A percentile compares a stretch with the other conserved stretches of the same genome.
Conservation (phyloP, 139 green algal genomes). For the Coccomyxa sp. region DNA sequence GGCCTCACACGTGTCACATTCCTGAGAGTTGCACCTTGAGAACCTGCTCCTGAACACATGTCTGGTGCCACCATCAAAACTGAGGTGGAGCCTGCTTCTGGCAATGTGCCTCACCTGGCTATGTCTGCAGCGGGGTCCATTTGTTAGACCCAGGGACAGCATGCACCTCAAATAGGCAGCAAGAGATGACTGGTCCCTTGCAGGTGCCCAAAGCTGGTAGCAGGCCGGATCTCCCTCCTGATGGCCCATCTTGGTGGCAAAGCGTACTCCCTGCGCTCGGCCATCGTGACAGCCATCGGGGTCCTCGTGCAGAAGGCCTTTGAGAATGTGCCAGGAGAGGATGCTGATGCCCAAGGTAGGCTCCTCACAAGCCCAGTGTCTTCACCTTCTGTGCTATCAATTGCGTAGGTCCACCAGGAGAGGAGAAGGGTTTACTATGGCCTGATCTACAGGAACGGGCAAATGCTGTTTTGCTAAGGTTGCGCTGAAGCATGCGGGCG, state of each 20-base stretch:
- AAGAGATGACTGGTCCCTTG: neutral
- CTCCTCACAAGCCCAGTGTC: neutral
- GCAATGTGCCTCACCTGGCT: neutral
- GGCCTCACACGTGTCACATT: neutral
- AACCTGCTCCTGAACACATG: no score
- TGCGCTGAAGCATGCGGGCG: no score
- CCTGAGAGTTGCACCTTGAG: no score
- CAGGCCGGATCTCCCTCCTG: conserved; percentile 45
- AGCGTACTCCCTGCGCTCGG: conserved; percentile 62
- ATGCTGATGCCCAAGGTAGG: conserved; percentile 14
- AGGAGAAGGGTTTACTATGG: no score
- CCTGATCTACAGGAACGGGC: no score
- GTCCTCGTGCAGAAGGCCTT: conserved; percentile 33
- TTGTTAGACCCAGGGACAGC: no score
- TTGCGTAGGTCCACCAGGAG: no score
- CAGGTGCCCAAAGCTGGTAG: conserved; percentile 37
- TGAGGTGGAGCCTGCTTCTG: neutral
- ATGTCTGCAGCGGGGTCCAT: no score
- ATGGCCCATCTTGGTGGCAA: conserved; percentile 67
- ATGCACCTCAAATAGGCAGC: neutral
- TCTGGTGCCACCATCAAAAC: neutral
- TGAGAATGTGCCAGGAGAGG: neutral
- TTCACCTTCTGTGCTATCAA: no score
- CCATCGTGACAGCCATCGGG: conserved; percentile 62
- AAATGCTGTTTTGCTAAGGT: no score